phyloP scores from a whole-genome alignment of 106 monocot genomes.

The Acanthochlamys bracteata region DNA sequence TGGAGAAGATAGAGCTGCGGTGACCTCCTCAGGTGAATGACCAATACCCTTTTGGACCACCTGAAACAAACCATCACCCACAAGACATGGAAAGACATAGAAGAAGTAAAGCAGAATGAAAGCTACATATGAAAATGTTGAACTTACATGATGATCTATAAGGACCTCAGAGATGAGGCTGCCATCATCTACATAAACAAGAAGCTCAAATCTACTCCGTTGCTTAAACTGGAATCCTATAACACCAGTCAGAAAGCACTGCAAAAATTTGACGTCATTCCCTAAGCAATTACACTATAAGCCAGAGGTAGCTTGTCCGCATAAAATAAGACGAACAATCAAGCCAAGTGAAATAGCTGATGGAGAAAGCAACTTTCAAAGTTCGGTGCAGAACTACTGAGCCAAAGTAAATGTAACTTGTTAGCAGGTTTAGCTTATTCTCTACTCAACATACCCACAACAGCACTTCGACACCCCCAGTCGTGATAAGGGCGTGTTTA shows the following conservation, averaged over 20 bases:
- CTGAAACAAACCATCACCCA: conserved; percentile 18
- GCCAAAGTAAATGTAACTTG: too few species aligned
- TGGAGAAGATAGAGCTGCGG: conserved; percentile 54
- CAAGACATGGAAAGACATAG: conserved; percentile 1
- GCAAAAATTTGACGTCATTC: conserved; percentile 17
- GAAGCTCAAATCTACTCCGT: conserved; percentile 56
- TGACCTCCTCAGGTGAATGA: conserved; percentile 57
- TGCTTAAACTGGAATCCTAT: conserved; percentile 60
- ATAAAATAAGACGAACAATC: too few species aligned
- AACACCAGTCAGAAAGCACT: conserved; percentile 87
- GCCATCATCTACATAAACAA: conserved; percentile 90
- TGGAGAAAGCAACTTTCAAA: too few species aligned
- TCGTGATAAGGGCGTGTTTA: too few species aligned
- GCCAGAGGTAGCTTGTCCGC: too few species aligned
- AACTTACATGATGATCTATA: conserved; percentile 70
- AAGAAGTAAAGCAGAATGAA: neutral
- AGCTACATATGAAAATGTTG: neutral
- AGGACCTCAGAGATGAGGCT: conserved; percentile 76
- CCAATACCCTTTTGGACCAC: conserved; percentile 72
- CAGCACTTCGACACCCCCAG: too few species aligned
- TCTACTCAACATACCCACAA: too few species aligned
- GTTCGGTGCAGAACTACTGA: too few species aligned
- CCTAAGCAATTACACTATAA: too few species aligned
- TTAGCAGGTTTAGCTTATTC: too few species aligned
- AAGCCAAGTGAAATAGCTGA: too few species aligned